phyloP scores from a whole-genome alignment of 2,329 filamentous ascomycete species.

The Botrytis deweyae region DNA sequence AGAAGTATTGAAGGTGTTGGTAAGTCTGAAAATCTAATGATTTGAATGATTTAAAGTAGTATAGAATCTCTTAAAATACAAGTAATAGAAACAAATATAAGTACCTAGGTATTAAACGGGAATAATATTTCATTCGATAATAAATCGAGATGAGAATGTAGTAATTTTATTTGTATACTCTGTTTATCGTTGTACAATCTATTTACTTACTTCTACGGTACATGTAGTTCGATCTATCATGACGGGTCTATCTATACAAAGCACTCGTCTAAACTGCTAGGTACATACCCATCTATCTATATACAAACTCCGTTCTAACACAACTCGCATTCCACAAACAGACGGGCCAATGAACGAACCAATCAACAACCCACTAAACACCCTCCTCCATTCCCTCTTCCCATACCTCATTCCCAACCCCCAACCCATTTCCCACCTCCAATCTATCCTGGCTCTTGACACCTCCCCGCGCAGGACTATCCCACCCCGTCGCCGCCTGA shows the following conservation, averaged over 20 bases:
- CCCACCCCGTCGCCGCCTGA: conserved; percentile 61
- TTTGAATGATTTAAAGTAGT: too few relatives aligned
- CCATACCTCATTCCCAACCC: conserved; percentile 13
- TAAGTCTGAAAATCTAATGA: too few relatives aligned
- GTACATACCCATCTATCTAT: neutral
- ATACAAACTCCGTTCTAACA: neutral
- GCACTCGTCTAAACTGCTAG: neutral
- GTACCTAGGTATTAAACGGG: too few relatives aligned
- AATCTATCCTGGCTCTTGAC: neutral
- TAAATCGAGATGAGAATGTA: too few relatives aligned
- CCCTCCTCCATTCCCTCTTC: conserved; percentile 22
- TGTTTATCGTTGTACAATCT: too few relatives aligned
- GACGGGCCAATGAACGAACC: neutral
- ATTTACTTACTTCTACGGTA: neutral
- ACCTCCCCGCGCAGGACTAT: neutral
- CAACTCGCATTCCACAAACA: neutral
- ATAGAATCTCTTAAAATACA: neutral
- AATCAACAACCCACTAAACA: neutral
- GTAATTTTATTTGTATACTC: too few relatives aligned
- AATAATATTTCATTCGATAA: too few relatives aligned
- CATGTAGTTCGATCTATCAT: neutral
- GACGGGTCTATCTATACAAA: neutral
- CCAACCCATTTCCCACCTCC: conserved; percentile 15
- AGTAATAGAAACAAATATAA: neutral
- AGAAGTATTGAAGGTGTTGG: too few relatives aligned